Conservation (phyloP, 352 stramenopile genomes). For the Phytophthora palmivora region DNA sequence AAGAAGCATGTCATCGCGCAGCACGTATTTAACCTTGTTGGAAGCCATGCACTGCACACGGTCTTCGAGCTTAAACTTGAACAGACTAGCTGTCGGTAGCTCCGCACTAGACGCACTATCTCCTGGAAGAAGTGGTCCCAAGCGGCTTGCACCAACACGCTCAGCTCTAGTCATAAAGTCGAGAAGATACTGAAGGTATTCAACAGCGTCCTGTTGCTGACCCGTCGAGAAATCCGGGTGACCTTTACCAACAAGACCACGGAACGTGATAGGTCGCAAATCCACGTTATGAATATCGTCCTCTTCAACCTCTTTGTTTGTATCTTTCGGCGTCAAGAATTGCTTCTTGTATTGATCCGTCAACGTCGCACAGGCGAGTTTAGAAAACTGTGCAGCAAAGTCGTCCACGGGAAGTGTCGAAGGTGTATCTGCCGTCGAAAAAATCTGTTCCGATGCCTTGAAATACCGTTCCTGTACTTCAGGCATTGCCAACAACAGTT, state of each 20-base stretch:
- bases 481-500: slow-evolving; percentile 91
- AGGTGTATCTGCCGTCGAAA: slow-evolving; percentile 42
- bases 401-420: slow-evolving; percentile 64
- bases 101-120: slow-evolving; percentile 41
- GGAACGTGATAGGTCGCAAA: slow-evolving; percentile 92
- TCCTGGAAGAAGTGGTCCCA: slow-evolving; percentile 53
- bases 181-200: slow-evolving; percentile 98
- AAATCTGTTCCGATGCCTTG: slow-evolving; percentile 64
- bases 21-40: slow-evolving; percentile 90
- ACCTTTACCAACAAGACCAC: slow-evolving; percentile 93
- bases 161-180: slow-evolving; percentile 93
- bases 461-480: slow-evolving; percentile 82
- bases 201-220: slow-evolving; percentile 97
- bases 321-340: slow-evolving; percentile 35
- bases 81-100: slow-evolving; percentile 86
- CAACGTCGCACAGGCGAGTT: slow-evolving; percentile 90
- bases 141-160: slow-evolving; percentile 51
- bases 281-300: slow-evolving; percentile 52
- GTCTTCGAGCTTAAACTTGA: slow-evolving; percentile 93
- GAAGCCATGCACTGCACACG: slow-evolving; percentile 80
- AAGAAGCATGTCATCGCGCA: slow-evolving; percentile 81
- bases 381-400: slow-evolving; percentile 93
- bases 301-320: slow-evolving; percentile 43
- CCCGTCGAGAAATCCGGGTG: slow-evolving; percentile 97
- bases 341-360: slow-evolving; percentile 87